Conservation (phyloP, 768 basidiomycete genomes). For the Suillus decipiens region DNA sequence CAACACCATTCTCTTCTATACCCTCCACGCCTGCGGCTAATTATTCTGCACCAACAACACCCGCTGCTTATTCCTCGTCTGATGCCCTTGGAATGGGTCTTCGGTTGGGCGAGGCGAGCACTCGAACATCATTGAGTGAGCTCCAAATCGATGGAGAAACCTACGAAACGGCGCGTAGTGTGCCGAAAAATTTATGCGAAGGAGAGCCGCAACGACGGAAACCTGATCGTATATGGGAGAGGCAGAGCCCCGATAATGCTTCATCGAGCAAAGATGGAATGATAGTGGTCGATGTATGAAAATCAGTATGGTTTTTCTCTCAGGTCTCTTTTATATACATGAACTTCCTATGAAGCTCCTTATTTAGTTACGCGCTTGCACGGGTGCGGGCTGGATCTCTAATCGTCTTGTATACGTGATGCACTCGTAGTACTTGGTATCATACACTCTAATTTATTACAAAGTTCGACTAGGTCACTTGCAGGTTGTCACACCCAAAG, state of each 20-base stretch:
- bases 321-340: background rate
- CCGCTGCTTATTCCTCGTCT: conserved; percentile 24
- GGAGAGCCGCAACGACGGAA: conserved; percentile 1
- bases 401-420: conserved; percentile 1
- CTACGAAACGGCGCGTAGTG: conserved; percentile 6
- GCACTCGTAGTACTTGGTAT: background rate
- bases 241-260: conserved; percentile 1
- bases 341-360: background rate
- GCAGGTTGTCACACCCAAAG: background rate
- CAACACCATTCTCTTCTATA: conserved; percentile 34
- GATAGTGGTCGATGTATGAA: conserved; percentile 8
- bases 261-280: background rate
- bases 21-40: conserved; percentile 27
- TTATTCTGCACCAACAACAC: conserved; percentile 9
- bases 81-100: conserved; percentile 30
- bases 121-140: conserved; percentile 33
- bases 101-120: conserved; percentile 27
- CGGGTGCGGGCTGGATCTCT: background rate
- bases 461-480: background rate
- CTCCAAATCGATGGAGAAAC: conserved; percentile 27
- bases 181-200: background rate
- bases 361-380: background rate
- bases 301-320: background rate
- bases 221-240: conserved; percentile 8
- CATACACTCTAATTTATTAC: background rate